A percentile compares a stretch with the other conserved stretches of the same genome.
These are phyloP conservation scores for Conidiobolus incongruus DNA, from an alignment of 371 early-diverging fungal species.

Conservation along the genomic window DNA sequence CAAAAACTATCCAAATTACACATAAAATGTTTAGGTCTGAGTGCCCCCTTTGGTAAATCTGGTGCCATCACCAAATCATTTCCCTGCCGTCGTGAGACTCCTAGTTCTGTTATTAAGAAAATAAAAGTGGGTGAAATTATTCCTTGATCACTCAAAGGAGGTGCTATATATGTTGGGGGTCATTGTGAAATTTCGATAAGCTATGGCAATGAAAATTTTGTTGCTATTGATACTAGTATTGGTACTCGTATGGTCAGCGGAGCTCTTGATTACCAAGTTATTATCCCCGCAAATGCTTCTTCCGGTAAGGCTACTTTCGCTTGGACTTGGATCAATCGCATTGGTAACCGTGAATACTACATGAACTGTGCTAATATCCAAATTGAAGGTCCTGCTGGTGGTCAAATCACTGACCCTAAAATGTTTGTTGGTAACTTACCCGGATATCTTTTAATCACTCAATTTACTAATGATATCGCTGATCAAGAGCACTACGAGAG, in stretches of 20 bases:
- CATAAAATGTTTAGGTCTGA: too few species aligned
- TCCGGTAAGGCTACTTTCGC: neutral
- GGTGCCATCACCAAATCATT: too few species aligned
- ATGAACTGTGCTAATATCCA: constrained; percentile 34
- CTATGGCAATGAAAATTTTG: neutral
- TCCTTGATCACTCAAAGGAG: too few species aligned
- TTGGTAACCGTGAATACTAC: constrained; percentile 42
- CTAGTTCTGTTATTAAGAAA: too few species aligned
- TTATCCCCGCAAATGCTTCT: neutral
- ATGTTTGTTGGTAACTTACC: neutral
- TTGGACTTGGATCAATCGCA: constrained; percentile 15
- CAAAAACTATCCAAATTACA: too few species aligned
- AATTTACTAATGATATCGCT: too few species aligned
- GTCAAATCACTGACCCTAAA: neutral
- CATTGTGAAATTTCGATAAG: constrained; percentile 2
- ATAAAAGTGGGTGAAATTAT: too few species aligned
- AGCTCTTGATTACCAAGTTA: neutral
- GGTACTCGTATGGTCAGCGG: neutral
- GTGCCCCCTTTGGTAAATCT: too few species aligned
- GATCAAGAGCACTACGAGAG: too few species aligned
- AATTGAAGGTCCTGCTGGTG: constrained; percentile 7
- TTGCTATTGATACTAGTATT: neutral
- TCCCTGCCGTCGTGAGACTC: too few species aligned
- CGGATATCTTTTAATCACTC: neutral
- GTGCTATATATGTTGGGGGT: too few species aligned